Base-by-base conservation (phyloP, 306 rosid species). In the Mucuna pruriens region DNA sequence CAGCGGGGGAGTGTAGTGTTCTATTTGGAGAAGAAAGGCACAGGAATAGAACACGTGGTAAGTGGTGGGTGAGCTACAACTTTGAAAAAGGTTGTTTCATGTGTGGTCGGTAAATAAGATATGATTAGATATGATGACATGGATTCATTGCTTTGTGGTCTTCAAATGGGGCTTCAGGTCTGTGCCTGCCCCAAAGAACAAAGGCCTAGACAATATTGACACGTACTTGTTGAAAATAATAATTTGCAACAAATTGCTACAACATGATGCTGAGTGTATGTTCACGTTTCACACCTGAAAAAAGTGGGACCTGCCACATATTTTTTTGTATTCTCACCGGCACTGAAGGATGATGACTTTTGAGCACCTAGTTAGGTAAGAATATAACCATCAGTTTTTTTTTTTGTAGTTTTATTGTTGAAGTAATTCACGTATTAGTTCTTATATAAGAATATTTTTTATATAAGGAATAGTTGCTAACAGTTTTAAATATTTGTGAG, bases 21-120 rank as follows among this genome's bases (percentile, higher is more conserved):
- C 17, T 12, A 63, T n/a, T 48, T 29, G 75, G 73, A 66, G 68
- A 78, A 83, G 82, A 76, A 76, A 54, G 29, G 9, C 10, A 29
- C 11, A 55, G 22, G 19, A 49, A 70, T 64, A 58, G 63, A 74
- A 83, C 87, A 91, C 88, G 88, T 89, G 82, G 71, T 61, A 4
- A 33, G 72, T 13, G 87, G 97, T 92, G 26, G 98, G 88, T 92
- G 97, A 94, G 79, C 98, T 89, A 92, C 62, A 69, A 69, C 26
- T 62, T 95, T 89, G 97, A 92, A 89, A 91, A 90, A 57, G 1
- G 38, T 45, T 38, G 81, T 15, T 45, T 40, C 29, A 31, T 81
- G 85, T 61, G 83, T 86, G 94, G 97, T 82, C 90, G 95, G 97
- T 86, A 33, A 82, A 63, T 81, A 40, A 76, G 65, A 62, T 81